Conservation (phyloP, 2,329 filamentous ascomycete genomes). For the Monilinia fructicola region DNA sequence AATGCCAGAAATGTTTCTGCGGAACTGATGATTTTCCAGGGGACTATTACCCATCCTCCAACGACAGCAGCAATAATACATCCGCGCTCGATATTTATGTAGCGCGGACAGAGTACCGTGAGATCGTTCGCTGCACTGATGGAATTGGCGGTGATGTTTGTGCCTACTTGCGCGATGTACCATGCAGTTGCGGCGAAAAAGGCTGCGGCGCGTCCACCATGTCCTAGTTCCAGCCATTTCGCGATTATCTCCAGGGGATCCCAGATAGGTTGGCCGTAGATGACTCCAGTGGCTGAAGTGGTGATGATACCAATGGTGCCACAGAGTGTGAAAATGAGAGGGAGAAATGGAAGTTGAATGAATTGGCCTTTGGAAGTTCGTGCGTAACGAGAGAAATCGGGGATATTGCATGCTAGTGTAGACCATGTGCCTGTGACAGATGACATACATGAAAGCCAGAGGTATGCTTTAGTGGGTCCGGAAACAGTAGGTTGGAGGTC, state of each 20-base stretch:
- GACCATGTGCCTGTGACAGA: slow-evolving; percentile 39
- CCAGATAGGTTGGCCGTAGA: slow-evolving; percentile 53
- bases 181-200: slow-evolving; percentile 55
- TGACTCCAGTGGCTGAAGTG: slow-evolving; percentile 53
- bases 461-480: slow-evolving; percentile 36
- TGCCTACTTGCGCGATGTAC: slow-evolving; percentile 55
- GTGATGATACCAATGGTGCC: slow-evolving; percentile 55
- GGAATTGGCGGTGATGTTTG: slow-evolving; percentile 57
- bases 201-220: slow-evolving; percentile 45
- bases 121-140: slow-evolving; percentile 57
- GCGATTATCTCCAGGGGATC: slow-evolving; percentile 49
- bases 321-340: slow-evolving; percentile 38
- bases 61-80: slow-evolving; percentile 55
- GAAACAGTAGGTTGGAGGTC: slow-evolving; percentile 32
- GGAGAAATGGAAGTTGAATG: slow-evolving; percentile 44
- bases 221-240: slow-evolving; percentile 47
- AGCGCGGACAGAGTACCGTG: slow-evolving; percentile 53
- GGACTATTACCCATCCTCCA: slow-evolving; percentile 58
- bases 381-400: slow-evolving; percentile 42
- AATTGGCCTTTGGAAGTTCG: slow-evolving; percentile 36
- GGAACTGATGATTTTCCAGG: slow-evolving; percentile 64
- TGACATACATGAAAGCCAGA: slow-evolving; percentile 38
- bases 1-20: slow-evolving; percentile 61
- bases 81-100: slow-evolving; percentile 57
- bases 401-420: slow-evolving; percentile 42